These are phyloP conservation scores for Chenopodium suecicum DNA, from an alignment of 148 eudicot genomes.

Conservation along the genomic window DNA sequence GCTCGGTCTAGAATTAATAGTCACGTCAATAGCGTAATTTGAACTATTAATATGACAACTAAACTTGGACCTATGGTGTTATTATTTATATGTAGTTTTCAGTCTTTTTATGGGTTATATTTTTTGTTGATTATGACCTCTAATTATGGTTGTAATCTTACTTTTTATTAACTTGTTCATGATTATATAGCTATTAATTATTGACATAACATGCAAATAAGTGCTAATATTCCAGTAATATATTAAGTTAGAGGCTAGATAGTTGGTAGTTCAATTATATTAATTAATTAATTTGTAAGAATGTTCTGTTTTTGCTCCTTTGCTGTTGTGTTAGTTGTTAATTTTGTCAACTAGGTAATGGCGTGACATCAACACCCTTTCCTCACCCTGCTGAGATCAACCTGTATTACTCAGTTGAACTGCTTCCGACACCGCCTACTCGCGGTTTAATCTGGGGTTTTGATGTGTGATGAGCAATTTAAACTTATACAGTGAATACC, in stretches of 20 bases:
- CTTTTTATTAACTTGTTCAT: too few species aligned
- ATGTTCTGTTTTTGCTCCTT: background rate
- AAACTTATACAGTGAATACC: background rate
- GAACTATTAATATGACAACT: too few species aligned
- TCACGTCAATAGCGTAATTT: too few species aligned
- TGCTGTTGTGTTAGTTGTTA: background rate
- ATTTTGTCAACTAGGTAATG: background rate
- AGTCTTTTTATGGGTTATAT: too few species aligned
- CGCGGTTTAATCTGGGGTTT: background rate
- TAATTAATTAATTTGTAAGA: background rate
- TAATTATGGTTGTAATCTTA: background rate
- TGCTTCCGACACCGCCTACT: background rate
- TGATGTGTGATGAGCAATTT: background rate
- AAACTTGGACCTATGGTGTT: too few species aligned
- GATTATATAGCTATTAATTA: too few species aligned
- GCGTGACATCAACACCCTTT: background rate
- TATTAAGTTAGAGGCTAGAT: background rate
- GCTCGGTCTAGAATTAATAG: too few species aligned
- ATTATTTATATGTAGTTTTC: too few species aligned
- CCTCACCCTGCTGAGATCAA: background rate
- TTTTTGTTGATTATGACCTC: background rate
- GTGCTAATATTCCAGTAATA: background rate
- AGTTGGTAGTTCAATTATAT: background rate
- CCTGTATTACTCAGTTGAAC: background rate
- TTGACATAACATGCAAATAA: constrained; percentile 2